Percentiles rank a stretch among this genome's conserved stretches.
phyloP scores from a whole-genome alignment of 2,329 filamentous ascomycete species.

The Aspergillus sp. region DNA sequence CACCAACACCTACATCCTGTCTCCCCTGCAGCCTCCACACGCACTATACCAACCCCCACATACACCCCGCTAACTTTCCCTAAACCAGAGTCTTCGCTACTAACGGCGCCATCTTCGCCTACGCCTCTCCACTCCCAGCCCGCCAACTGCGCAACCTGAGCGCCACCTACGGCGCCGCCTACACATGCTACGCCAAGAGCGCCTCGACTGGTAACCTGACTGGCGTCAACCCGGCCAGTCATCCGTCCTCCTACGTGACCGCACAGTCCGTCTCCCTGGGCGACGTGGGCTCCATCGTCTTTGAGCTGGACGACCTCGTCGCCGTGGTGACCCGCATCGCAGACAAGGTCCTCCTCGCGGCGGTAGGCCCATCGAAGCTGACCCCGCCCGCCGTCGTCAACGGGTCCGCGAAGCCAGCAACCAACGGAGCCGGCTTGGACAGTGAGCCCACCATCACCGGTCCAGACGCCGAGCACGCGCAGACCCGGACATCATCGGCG shows the following conservation, averaged over 20 bases:
- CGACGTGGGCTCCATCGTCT: constrained; percentile 44
- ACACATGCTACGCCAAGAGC: constrained; percentile 41
- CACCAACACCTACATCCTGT: background rate
- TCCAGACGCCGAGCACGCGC: background rate
- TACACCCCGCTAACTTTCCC: constrained; percentile 4
- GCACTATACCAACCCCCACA: background rate
- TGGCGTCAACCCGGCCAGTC: constrained; percentile 41
- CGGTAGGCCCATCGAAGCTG: constrained; percentile 36
- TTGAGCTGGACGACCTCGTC: constrained; percentile 40
- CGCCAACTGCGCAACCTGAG: constrained; percentile 42
- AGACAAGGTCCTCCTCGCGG: constrained; percentile 42
- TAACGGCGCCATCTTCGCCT: constrained; percentile 44
- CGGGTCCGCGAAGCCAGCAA: background rate
- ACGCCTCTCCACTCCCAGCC: constrained; percentile 38
- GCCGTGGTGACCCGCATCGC: constrained; percentile 42
- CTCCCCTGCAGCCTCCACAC: too few relatives aligned
- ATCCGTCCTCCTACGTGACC: constrained; percentile 43
- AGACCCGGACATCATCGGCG: background rate
- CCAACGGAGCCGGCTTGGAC: background rate
- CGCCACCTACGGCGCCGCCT: constrained; percentile 43
- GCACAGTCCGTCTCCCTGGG: constrained; percentile 40
- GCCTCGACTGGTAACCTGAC: constrained; percentile 41
- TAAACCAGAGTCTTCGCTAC: constrained; percentile 39
- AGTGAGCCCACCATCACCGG: background rate
- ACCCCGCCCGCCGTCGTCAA: background rate